phyloP scores from a whole-genome alignment of 2,329 filamentous ascomycete genomes.

The Calonectria henricotiae region DNA sequence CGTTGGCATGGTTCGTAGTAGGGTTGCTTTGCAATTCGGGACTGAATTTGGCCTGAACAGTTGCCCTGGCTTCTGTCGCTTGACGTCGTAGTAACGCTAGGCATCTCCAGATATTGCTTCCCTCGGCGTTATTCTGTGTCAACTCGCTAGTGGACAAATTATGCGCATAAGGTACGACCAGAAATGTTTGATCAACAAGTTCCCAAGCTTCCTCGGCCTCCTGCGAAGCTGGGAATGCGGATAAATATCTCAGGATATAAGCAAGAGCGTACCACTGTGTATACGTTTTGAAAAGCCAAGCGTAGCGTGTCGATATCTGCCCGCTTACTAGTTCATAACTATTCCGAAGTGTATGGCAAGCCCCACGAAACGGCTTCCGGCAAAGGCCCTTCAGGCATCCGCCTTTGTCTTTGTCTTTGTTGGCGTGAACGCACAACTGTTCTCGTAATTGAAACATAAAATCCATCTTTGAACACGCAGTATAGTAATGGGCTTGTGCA shows the following conservation, averaged over 20 bases:
- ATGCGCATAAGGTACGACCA: neutral
- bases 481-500: conserved; percentile 28
- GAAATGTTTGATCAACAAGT: conserved; percentile 21
- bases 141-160: conserved; percentile 4
- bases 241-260: conserved; percentile 34
- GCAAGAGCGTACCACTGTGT: conserved; percentile 38
- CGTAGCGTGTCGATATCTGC: conserved; percentile 18
- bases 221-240: conserved; percentile 24
- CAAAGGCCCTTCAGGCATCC: conserved; percentile 25
- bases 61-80: conserved; percentile 24
- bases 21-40: neutral
- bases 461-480: conserved; percentile 33
- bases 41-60: neutral
- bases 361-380: conserved; percentile 23
- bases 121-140: conserved; percentile 8
- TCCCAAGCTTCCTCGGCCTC: conserved; percentile 33
- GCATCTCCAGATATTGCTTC: conserved; percentile 33
- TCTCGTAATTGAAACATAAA: conserved; percentile 37
- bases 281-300: conserved; percentile 35
- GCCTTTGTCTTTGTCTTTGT: neutral
- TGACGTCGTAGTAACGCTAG: conserved; percentile 25
- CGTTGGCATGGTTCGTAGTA: neutral
- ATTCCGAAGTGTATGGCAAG: conserved; percentile 23
- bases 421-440: conserved; percentile 14
- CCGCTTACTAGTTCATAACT: conserved; percentile 27